These are phyloP conservation scores for Acorus gramineus DNA, from an alignment of 106 monocot genomes.

Conservation along the genomic window DNA sequence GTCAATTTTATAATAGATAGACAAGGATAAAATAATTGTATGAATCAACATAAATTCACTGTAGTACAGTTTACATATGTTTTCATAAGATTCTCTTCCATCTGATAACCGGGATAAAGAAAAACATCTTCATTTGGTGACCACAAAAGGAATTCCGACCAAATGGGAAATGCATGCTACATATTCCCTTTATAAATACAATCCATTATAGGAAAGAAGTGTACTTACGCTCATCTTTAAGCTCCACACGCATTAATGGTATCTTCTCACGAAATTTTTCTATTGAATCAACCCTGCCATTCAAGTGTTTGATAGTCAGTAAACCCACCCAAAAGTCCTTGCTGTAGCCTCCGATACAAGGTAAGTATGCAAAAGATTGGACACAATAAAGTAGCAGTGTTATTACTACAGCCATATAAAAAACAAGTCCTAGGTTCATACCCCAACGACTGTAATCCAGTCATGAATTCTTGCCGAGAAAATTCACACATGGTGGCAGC, in stretches of 20 bases:
- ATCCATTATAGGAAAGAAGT: neutral
- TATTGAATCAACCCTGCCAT: slow-evolving; percentile 79
- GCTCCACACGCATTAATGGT: slow-evolving; percentile 71
- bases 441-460: slow-evolving; percentile 86
- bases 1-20: no score
- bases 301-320: neutral
- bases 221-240: slow-evolving; percentile 91
- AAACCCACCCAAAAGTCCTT: no score
- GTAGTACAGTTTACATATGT: neutral
- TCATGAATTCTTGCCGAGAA: slow-evolving; percentile 73
- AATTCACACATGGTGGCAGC: slow-evolving; percentile 99
- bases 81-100: no score
- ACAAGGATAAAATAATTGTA: no score
- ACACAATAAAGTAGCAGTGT: neutral
- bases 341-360: no score
- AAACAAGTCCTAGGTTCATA: slow-evolving; percentile 13
- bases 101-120: no score
- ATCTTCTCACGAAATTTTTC: slow-evolving; percentile 84
- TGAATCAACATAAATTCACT: slow-evolving; percentile 2
- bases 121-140: no score
- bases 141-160: no score
- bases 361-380: neutral
- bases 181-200: no score
- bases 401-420: neutral
- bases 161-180: no score